Evolutionary conservation across 805 yeast genomes (phyloP), one percentile per base, ranked within the genome.

Genomic region (Saccharomycopsis lassenensis): DNA sequence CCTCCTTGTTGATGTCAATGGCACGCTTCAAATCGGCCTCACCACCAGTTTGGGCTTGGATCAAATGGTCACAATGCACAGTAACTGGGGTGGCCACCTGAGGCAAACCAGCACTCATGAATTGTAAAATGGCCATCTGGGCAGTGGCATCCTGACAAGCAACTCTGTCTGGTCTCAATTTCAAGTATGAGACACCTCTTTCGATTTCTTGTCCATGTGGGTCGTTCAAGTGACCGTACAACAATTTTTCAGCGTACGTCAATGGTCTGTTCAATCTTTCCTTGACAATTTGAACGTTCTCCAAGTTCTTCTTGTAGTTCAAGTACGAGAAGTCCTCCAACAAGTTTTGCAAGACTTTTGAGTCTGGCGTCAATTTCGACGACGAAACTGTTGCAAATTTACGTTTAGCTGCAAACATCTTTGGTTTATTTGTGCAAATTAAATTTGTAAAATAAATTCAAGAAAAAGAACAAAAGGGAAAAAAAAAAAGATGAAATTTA

Each of bases 91-190:
- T 94, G 5, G 82, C 81, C 14, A 95, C 89, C 24, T 73, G 59
- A 34, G 80, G 66, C 73, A 89, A 74, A 24, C 94, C 94, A 47
- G 95, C 89, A 36, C 96, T 85, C 95, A 91, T 91, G 65, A 91
- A 91, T 63, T 91, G 98, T 50, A 91, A 67, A 48, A 91, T 67
- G n/a, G 98, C 98, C 84, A 89, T 91, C 63, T 91, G 98, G 14
- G 98, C 98, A 22, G 95, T 83, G n/a, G 98, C 98, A 68, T 91
- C 98, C 67, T 91, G 98, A 94, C 93, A 89, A 19, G 98, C 98
- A 32, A 91, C 97, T 58, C 98, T 76, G 57, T 91, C 98, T 17
- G 98, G 98, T 57, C 82, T 75, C 51, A 91, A 71, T 66, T 91
- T 91, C 58, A 91, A 71, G 62, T 91, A 91, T 36, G 87, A 75